phyloP scores from a whole-genome alignment of 2,329 filamentous ascomycete species.

The Trichothecium sympodiale region DNA sequence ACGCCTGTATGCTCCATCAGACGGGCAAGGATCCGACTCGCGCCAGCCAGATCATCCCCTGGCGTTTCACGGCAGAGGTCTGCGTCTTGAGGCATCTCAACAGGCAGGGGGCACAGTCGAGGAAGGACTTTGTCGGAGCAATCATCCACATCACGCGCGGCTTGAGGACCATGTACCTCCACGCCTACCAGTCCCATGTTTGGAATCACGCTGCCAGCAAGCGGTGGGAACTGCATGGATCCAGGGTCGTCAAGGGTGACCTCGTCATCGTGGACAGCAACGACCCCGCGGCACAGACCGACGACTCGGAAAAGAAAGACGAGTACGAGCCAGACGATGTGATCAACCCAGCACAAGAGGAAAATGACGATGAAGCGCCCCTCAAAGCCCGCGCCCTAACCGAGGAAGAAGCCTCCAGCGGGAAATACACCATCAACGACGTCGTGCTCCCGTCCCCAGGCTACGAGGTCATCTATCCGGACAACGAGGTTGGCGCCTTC shows the following conservation, averaged over 20 bases:
- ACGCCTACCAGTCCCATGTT: constrained; percentile 89
- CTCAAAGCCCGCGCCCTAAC: constrained; percentile 60
- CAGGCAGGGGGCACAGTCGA: constrained; percentile 30
- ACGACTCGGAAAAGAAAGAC: constrained; percentile 47
- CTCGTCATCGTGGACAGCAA: constrained; percentile 51
- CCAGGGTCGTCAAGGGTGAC: constrained; percentile 71
- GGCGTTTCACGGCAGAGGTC: constrained; percentile 71
- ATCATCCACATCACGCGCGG: constrained; percentile 70
- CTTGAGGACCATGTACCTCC: constrained; percentile 86
- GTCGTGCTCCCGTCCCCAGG: constrained; percentile 87
- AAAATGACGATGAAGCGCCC: constrained; percentile 30
- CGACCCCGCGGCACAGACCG: constrained; percentile 14
- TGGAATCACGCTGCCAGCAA: constrained; percentile 83
- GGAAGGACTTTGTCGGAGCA: constrained; percentile 69
- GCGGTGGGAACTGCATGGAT: constrained; percentile 67
- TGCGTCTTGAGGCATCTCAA: constrained; percentile 69
- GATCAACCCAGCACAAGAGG: constrained; percentile 26
- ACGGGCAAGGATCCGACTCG: constrained; percentile 44
- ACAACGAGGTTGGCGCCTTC: constrained; percentile 71
- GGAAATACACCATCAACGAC: constrained; percentile 73
- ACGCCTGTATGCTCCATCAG: constrained; percentile 66
- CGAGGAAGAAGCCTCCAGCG: constrained; percentile 65
- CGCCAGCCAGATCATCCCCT: constrained; percentile 60
- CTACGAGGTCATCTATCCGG: constrained; percentile 78
- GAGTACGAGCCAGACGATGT: constrained; percentile 40